Percentiles rank a stretch among this genome's conserved stretches.
Evolutionary conservation across 805 yeast species (phyloP).

Genomic region (Yamadazyma ubonensis): DNA sequence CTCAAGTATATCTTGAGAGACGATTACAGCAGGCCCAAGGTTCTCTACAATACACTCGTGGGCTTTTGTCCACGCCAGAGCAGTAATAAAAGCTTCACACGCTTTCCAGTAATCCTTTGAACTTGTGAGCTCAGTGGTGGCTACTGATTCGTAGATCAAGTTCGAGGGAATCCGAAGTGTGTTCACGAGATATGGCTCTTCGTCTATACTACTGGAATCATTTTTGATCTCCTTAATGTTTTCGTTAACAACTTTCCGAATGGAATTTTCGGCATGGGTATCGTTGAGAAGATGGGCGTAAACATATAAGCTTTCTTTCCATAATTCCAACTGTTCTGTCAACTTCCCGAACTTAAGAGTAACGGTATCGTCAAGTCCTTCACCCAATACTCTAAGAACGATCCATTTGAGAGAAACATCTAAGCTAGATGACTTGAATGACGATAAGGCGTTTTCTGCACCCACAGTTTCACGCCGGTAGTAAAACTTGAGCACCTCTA

Average conservation of each 20-base stretch:
- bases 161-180: conserved; percentile 48
- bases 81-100: conserved; percentile 59
- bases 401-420: conserved; percentile 53
- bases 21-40: conserved; percentile 74
- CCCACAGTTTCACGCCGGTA: conserved; percentile 1
- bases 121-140: conserved; percentile 51
- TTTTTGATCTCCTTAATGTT: conserved; percentile 32
- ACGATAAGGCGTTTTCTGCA: conserved; percentile 9
- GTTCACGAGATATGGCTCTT: conserved; percentile 36
- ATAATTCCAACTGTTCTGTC: conserved; percentile 45
- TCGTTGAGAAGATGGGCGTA: conserved; percentile 57
- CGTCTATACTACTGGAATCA: conserved; percentile 18
- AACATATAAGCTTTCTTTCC: conserved; percentile 63
- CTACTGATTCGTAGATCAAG: conserved; percentile 56
- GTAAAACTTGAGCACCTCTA: conserved; percentile 24
- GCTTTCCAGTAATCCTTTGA: conserved; percentile 56
- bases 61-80: conserved; percentile 61
- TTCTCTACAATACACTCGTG: conserved; percentile 52
- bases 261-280: conserved; percentile 36
- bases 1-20: conserved; percentile 40
- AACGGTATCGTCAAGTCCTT: conserved; percentile 10
- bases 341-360: conserved; percentile 44
- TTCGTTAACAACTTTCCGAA: conserved; percentile 36
- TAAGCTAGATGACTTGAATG: conserved; percentile 17
- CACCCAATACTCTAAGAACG: conserved; percentile 18